Evolutionary conservation across 2,329 filamentous ascomycete genomes (phyloP).

Genomic region (Alternaria atra): DNA sequence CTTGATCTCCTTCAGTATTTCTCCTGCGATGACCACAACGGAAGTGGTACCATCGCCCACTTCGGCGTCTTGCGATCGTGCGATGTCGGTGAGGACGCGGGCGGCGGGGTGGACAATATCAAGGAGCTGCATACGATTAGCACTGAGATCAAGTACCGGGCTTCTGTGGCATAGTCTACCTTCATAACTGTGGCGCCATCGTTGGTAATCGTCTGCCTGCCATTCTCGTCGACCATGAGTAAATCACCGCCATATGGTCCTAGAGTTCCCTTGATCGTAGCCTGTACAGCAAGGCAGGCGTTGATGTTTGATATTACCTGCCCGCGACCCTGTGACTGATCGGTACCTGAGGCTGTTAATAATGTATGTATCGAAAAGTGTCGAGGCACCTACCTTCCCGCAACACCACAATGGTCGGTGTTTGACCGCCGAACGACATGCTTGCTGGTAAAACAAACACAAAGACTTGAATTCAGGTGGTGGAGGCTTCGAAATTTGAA

Average conservation of each 20-base stretch:
- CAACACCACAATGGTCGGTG: slow-evolving; percentile 96
- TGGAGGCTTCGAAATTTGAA: slow-evolving; percentile 1
- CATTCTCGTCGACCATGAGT: slow-evolving; percentile 94
- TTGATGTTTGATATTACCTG: slow-evolving; percentile 99
- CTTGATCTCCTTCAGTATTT: slow-evolving; percentile 96
- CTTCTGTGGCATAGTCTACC: slow-evolving; percentile 58
- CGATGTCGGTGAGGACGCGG: slow-evolving; percentile 96
- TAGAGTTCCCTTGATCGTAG: slow-evolving; percentile 93
- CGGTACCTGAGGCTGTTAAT: slow-evolving; percentile 74
- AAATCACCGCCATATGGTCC: slow-evolving; percentile 97
- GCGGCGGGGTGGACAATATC: slow-evolving; percentile 98
- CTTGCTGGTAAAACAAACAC: slow-evolving; percentile 37
- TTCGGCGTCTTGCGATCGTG: slow-evolving; percentile 97
- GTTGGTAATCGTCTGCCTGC: slow-evolving; percentile 96
- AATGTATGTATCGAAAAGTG: slow-evolving; percentile 24
- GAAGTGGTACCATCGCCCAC: slow-evolving; percentile 98
- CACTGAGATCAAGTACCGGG: neutral
- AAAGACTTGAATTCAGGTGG: slow-evolving; percentile 2
- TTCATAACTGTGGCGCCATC: slow-evolving; percentile 99
- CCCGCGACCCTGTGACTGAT: slow-evolving; percentile 94
- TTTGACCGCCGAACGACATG: slow-evolving; percentile 98
- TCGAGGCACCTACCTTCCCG: slow-evolving; percentile 79
- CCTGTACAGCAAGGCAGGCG: slow-evolving; percentile 94
- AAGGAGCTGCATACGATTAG: slow-evolving; percentile 72
- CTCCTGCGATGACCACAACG: slow-evolving; percentile 95